Conservation (phyloP, 2,329 filamentous ascomycete species). For the Microsporum ferrugineum region DNA sequence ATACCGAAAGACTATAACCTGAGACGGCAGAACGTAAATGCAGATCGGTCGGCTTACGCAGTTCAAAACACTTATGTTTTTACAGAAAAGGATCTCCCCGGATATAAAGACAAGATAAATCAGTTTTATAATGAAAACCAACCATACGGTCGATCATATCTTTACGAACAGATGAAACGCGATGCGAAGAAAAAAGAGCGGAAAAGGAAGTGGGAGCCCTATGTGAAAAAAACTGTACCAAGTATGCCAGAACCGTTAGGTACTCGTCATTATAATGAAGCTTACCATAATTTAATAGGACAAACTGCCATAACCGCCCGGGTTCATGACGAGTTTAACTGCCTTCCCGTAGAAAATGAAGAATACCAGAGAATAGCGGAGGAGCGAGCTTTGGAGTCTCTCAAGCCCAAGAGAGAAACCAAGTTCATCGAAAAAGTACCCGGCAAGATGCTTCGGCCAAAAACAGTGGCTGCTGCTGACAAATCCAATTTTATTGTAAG, state of each 20-base stretch:
- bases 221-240: conserved; percentile 50
- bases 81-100: conserved; percentile 81
- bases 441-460: conserved; percentile 47
- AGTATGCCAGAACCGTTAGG: conserved; percentile 42
- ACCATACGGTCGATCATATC: conserved; percentile 28
- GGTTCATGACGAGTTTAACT: conserved; percentile 64
- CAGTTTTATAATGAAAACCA: conserved; percentile 33
- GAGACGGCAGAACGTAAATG: conserved; percentile 51
- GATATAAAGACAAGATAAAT: conserved; percentile 46
- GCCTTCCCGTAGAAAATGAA: conserved; percentile 58
- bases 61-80: conserved; percentile 85
- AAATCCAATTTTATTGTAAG: conserved; percentile 35
- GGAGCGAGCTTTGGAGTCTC: conserved; percentile 47
- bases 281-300: conserved; percentile 40
- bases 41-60: conserved; percentile 28
- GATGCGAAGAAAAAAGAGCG: conserved; percentile 36
- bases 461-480: conserved; percentile 38
- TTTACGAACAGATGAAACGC: conserved; percentile 37
- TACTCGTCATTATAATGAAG: not conserved
- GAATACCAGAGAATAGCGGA: conserved; percentile 55
- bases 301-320: conserved; percentile 64
- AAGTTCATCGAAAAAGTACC: conserved; percentile 37
- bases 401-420: conserved; percentile 49
- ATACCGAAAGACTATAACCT: conserved; percentile 86
- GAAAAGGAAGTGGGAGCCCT: conserved; percentile 49